These are phyloP conservation scores for Zarea fungicola DNA, from an alignment of 2,329 filamentous ascomycete species.

Conservation along the genomic window DNA sequence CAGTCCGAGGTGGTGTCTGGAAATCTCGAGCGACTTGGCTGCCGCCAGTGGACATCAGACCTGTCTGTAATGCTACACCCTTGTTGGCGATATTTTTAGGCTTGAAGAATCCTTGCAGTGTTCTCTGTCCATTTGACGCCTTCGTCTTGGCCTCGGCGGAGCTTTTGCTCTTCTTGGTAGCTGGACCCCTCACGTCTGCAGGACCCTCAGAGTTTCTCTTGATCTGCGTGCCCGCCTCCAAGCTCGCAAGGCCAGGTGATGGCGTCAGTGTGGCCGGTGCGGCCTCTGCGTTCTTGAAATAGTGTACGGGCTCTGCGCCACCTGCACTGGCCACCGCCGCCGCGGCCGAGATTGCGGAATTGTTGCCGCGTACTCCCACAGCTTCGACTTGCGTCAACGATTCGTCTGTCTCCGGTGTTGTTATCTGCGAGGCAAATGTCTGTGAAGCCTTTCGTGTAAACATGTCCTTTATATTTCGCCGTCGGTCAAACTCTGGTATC, in stretches of 20 bases:
- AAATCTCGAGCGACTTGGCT: neutral
- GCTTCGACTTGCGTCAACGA: neutral
- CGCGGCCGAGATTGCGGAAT: neutral
- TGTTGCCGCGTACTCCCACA: neutral
- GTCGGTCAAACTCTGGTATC: constrained; percentile 80
- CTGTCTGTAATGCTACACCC: neutral
- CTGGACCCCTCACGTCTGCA: constrained; percentile 19
- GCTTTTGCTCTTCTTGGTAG: constrained; percentile 34
- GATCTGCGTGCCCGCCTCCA: neutral
- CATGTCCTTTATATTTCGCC: constrained; percentile 89
- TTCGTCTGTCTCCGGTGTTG: neutral
- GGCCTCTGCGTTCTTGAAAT: neutral
- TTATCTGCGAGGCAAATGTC: constrained; percentile 21
- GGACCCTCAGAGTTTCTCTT: constrained; percentile 23
- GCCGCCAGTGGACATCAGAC: neutral
- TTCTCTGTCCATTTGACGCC: constrained; percentile 40
- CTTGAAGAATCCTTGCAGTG: constrained; percentile 75
- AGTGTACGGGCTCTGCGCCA: neutral
- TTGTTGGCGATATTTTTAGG: constrained; percentile 35
- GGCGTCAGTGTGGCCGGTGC: neutral
- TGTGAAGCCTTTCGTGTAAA: constrained; percentile 54
- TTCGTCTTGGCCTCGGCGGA: constrained; percentile 22
- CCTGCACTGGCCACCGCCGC: neutral
- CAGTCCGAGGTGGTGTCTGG: neutral
- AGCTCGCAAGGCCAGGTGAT: neutral